Conservation (phyloP, 192 early-diverging fungal species). For the Dispira parvispora region DNA sequence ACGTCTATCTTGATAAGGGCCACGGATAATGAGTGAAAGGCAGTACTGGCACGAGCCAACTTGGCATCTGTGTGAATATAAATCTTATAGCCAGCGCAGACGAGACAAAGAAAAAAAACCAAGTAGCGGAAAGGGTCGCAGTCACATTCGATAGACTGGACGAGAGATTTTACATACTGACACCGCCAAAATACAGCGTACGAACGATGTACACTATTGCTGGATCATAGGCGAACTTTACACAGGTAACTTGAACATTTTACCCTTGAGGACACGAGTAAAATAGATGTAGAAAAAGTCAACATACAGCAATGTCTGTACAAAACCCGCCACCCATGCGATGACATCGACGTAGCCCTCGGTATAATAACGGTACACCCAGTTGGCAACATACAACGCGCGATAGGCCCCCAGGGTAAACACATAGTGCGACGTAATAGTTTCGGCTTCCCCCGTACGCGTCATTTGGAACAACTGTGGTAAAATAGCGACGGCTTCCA, state of each 20-base stretch:
- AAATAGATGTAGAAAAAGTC: constrained; percentile 99
- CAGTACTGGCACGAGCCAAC: too few species aligned
- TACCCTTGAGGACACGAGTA: constrained; percentile 31
- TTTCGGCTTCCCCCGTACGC: constrained; percentile 96
- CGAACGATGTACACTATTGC: too few species aligned
- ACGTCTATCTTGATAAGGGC: too few species aligned
- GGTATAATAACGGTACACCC: constrained; percentile 78
- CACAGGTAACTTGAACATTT: constrained; percentile 30
- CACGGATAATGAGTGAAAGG: too few species aligned
- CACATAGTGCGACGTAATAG: constrained; percentile 98
- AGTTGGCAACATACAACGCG: constrained; percentile 78
- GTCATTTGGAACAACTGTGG: constrained; percentile 95
- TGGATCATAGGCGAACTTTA: not conserved
- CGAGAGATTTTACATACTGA: too few species aligned
- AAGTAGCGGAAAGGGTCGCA: too few species aligned
- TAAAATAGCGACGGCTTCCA: constrained; percentile 93
- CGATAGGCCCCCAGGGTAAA: constrained; percentile 93
- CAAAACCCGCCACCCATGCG: constrained; percentile 71
- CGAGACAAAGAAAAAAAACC: too few species aligned
- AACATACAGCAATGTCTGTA: constrained; percentile 89
- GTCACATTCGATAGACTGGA: too few species aligned
- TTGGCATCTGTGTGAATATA: too few species aligned
- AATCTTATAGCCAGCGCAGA: too few species aligned
- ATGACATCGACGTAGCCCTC: constrained; percentile 70
- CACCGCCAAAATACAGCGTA: too few species aligned